These are phyloP conservation scores for Vitis rotundifolia DNA, from an alignment of 164 flowering plant species.

Conservation along the genomic window DNA sequence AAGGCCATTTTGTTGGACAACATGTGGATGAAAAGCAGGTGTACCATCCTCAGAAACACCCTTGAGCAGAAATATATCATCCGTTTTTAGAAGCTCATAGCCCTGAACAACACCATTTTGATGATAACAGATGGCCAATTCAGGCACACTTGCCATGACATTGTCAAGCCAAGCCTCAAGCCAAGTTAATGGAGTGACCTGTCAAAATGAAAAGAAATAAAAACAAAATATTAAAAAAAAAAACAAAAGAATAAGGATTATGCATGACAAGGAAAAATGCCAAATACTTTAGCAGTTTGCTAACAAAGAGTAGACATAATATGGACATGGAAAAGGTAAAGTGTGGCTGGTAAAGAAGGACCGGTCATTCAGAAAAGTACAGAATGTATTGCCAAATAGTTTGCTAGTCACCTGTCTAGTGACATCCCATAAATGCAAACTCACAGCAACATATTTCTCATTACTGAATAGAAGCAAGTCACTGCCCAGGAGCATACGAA, in stretches of 20 bases:
- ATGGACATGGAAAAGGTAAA: not conserved
- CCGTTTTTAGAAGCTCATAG: conserved; percentile 92
- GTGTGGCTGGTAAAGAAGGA: no score
- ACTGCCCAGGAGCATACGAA: conserved; percentile 95
- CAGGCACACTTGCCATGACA: conserved; percentile 98
- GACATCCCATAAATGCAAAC: conserved; percentile 96
- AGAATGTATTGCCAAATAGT: not conserved
- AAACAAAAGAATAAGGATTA: not conserved
- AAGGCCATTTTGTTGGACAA: conserved; percentile 96
- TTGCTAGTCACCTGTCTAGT: conserved; percentile 49
- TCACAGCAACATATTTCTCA: conserved; percentile 91
- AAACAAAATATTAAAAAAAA: not conserved
- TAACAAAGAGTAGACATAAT: not conserved
- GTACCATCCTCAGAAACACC: conserved; percentile 93
- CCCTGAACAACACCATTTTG: conserved; percentile 93
- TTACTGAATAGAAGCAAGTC: conserved; percentile 93
- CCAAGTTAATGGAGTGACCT: conserved; percentile 95
- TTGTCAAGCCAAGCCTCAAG: conserved; percentile 99
- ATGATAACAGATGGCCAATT: conserved; percentile 96
- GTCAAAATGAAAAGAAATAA: conserved; percentile 7
- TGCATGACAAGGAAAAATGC: no score
- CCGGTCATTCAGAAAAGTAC: no score
- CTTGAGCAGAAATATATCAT: conserved; percentile 84
- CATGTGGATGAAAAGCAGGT: conserved; percentile 95
- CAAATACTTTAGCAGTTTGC: not conserved